These are phyloP conservation scores for Microbotryum lychnidis-dioicae DNA, from an alignment of 1,284 basidiomycete genomes.

Conservation along the genomic window DNA sequence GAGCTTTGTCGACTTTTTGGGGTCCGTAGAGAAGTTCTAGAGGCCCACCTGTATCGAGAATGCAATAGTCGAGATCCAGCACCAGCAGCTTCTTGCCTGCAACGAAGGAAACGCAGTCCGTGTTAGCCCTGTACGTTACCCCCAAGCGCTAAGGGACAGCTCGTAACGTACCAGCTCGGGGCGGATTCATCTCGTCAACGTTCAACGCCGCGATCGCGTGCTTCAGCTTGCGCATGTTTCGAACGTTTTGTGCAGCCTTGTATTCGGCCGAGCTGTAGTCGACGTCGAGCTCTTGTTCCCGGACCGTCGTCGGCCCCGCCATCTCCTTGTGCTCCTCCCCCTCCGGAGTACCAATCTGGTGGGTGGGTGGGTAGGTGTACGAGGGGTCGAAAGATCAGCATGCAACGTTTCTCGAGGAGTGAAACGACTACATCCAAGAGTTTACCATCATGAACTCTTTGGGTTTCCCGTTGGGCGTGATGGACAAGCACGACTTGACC, in stretches of 20 bases:
- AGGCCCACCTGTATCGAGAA: conserved; percentile 32
- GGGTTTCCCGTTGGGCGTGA: conserved; percentile 47
- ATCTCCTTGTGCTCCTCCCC: conserved; percentile 66
- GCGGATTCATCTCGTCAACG: conserved; percentile 64
- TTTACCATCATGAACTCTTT: conserved; percentile 70
- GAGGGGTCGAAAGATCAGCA: too few relatives aligned
- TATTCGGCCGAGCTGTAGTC: conserved; percentile 44
- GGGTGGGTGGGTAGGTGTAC: too few relatives aligned
- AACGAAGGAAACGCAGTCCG: too few relatives aligned
- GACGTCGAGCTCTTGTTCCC: conserved; percentile 50
- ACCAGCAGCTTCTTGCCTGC: conserved; percentile 69
- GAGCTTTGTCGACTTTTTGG: conserved; percentile 41
- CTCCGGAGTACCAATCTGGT: conserved; percentile 54
- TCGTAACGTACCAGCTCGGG: conserved; percentile 34
- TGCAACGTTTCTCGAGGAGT: too few relatives aligned
- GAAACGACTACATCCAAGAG: not conserved
- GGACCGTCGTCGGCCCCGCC: conserved; percentile 44
- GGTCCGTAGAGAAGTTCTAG: not conserved
- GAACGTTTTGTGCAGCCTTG: conserved; percentile 59
- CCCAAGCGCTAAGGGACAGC: too few relatives aligned
- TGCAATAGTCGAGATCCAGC: conserved; percentile 75
- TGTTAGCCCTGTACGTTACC: too few relatives aligned
- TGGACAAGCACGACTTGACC: conserved; percentile 43
- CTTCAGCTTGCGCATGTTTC: conserved; percentile 67
- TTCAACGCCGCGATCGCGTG: conserved; percentile 57